Evolutionary conservation across 2,329 filamentous ascomycete genomes (phyloP).

Genomic region (Fusarium foetens): DNA sequence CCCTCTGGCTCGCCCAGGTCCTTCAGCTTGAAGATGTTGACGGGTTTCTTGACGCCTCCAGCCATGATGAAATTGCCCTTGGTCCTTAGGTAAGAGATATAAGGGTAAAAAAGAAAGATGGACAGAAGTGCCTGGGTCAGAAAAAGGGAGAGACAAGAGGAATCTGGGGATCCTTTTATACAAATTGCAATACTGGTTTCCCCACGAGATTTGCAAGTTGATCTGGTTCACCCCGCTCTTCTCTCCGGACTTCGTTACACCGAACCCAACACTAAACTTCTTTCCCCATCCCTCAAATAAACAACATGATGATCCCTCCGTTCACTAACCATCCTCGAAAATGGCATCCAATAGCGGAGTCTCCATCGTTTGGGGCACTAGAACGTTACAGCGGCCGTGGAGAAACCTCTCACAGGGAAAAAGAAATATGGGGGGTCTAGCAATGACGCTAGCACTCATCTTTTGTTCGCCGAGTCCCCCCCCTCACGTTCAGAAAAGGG

Average conservation of each 20-base stretch:
- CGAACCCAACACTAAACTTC: constrained; percentile 12
- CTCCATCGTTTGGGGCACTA: constrained; percentile 11
- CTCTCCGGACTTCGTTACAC: constrained; percentile 22
- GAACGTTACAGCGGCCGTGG: constrained; percentile 24
- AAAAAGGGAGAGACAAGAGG: not conserved
- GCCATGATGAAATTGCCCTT: constrained; percentile 52
- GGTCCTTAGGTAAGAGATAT: not conserved
- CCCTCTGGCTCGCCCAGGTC: constrained; percentile 74
- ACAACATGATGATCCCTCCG: not conserved
- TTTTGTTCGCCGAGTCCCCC: constrained; percentile 12
- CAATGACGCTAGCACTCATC: constrained; percentile 5
- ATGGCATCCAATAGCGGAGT: constrained; percentile 24
- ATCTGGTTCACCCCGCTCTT: constrained; percentile 2
- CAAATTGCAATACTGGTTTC: not conserved
- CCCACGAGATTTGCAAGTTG: constrained; percentile 5
- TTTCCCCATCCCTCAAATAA: not conserved
- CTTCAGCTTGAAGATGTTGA: constrained; percentile 72
- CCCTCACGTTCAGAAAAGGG: not conserved
- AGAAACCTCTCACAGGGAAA: not conserved
- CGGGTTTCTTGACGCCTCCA: constrained; percentile 63
- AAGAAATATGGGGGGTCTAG: not conserved
- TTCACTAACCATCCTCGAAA: not conserved
- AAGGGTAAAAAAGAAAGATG: not conserved
- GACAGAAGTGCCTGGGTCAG: not conserved
- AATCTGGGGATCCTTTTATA: constrained; percentile 13